Base-by-base conservation (phyloP, 2,329 filamentous ascomycete genomes). In the Metarhizium brunneum region DNA sequence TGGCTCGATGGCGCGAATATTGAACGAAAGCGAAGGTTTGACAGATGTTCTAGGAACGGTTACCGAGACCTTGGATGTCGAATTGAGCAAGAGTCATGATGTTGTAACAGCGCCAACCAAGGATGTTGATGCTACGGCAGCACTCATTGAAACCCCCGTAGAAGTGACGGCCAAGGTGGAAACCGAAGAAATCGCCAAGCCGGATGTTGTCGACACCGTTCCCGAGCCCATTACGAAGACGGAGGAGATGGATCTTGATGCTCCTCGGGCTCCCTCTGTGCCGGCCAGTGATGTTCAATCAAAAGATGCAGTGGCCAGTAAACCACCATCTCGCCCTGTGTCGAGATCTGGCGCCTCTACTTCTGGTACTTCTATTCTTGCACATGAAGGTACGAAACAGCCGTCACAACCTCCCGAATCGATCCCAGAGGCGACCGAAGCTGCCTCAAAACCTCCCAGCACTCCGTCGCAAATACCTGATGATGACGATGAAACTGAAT, bases 401-500 rank as follows among this genome's bases (percentile, higher is more conserved):
- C 42, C 51, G 8, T 47, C 54, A 6, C n/a, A 48, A 13, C 30
- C 48, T n/a, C 10, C 50, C 20, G 56, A 52, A 35, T n/a, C 53
- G 35, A 40, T 49, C n/a, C 10, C 64, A 30, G 68, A 69, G 57
- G 64, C 63, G 5, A 64, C 60, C 7, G 69, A 70, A 50, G 54
- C 56, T n/a, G 63, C 54, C 32, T 66, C 68, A n/a, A 74, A 64
- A 35, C 64, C 65, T 6, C 71, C 72, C 0, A 79, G 72, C 57
- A 80, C 74, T 7, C 76, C 77, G 4, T 80, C 77, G 4, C 76
- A 76, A 45, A 69, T 73, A 35, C 73, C 73, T 35, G 75, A 77
- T 18, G 76, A 78, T 42, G 77, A 78, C 52, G 78, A 78, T 36
- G 72, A 81, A 52, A 81, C 79, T 2, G 79, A 82, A 58, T 74